phyloP scores from a whole-genome alignment of 2,329 filamentous ascomycete genomes.

The Alternaria solani region DNA sequence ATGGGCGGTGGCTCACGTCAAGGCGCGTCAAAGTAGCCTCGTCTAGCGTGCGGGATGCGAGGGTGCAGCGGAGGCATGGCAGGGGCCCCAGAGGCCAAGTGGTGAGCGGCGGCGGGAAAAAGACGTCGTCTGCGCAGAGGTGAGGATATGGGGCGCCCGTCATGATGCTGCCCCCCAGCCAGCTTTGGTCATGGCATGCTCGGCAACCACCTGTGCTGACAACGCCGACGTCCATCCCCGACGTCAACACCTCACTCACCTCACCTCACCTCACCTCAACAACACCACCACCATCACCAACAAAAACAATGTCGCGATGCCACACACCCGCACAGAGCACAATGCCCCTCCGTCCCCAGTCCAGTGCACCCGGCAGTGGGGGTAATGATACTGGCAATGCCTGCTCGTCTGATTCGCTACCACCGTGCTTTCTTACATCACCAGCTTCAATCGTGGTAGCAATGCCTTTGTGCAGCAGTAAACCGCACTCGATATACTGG shows the following conservation, averaged over 20 bases:
- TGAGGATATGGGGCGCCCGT: constrained; percentile 28
- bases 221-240: background rate
- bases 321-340: background rate
- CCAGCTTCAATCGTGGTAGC: background rate
- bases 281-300: background rate
- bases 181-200: constrained; percentile 33
- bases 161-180: constrained; percentile 1
- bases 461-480: background rate
- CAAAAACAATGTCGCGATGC: background rate
- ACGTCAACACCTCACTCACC: background rate
- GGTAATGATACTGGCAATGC: background rate
- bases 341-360: background rate
- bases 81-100: constrained; percentile 43
- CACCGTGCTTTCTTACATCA: background rate
- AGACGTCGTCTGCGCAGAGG: constrained; percentile 24
- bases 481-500: background rate
- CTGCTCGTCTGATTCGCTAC: background rate
- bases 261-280: background rate
- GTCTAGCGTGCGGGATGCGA: constrained; percentile 23
- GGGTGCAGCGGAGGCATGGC: constrained; percentile 36
- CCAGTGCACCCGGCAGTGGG: no score
- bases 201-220: constrained; percentile 11
- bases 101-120: constrained; percentile 20
- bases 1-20: constrained; percentile 24
- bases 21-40: constrained; percentile 27